A percentile compares a stretch with the other conserved stretches of the same genome.
phyloP scores from a whole-genome alignment of 2,329 filamentous ascomycete species.

The Ceratocystis cubensis region DNA sequence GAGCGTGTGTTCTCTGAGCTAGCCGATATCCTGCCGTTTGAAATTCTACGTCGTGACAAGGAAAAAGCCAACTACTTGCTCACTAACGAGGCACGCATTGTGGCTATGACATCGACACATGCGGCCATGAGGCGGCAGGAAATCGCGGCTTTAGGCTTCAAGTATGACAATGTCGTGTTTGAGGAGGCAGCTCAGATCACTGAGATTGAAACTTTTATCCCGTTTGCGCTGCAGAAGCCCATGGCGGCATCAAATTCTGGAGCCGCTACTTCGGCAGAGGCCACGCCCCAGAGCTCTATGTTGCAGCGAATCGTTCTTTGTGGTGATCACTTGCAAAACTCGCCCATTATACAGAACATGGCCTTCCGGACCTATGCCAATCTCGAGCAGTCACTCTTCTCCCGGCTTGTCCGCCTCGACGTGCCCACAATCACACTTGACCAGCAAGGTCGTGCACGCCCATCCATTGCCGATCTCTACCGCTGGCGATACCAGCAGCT shows the following conservation, averaged over 20 bases:
- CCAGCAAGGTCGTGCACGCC: conserved; percentile 81
- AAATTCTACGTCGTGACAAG: conserved; percentile 74
- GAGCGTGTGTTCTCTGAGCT: conserved; percentile 82
- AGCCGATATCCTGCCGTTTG: conserved; percentile 86
- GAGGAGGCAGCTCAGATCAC: conserved; percentile 98
- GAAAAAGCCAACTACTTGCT: conserved; percentile 96
- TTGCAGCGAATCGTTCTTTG: conserved; percentile 84
- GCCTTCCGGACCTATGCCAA: conserved; percentile 93
- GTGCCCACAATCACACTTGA: conserved; percentile 87
- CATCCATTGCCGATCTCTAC: conserved; percentile 79
- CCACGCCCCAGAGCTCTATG: conserved; percentile 40
- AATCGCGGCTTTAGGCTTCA: conserved; percentile 83
- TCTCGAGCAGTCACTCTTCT: conserved; percentile 89
- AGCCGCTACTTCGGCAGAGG: neutral
- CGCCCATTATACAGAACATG: conserved; percentile 84
- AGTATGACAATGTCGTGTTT: conserved; percentile 96
- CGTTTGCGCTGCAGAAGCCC: conserved; percentile 78
- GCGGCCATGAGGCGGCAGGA: conserved; percentile 88
- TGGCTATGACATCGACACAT: conserved; percentile 98
- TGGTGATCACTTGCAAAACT: conserved; percentile 94
- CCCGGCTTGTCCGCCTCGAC: conserved; percentile 75
- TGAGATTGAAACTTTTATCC: conserved; percentile 93
- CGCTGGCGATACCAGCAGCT: conserved; percentile 82
- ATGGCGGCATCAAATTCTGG: conserved; percentile 39
- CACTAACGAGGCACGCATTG: conserved; percentile 88